Base-by-base conservation (phyloP, 2,329 filamentous ascomycete species). In the Cladophialophora yegresii region DNA sequence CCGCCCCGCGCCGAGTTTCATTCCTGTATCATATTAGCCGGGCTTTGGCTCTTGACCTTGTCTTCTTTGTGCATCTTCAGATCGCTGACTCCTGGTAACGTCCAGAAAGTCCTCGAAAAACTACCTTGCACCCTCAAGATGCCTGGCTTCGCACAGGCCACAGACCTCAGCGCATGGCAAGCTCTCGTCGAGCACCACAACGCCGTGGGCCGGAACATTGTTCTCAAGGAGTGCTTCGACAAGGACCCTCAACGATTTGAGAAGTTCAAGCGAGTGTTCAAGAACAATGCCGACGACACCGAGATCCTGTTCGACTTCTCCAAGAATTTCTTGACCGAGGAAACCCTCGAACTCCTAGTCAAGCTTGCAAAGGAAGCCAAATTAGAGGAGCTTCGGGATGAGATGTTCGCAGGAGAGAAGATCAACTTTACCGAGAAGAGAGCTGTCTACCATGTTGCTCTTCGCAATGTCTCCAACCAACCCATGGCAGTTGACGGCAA, bases 351-450 rank as follows among this genome's bases (percentile, higher is more conserved):
- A 70, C 85, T 96, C 56, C 86, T 99, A 60, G 84, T 96, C 73
- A 89, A 96, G 82, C 87, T 99, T 30, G 95, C 95, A 69, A 89
- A 93, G 80, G 90, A 98, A 81, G 92, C 93, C 70, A 89, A 89
- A 71, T 80, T 99, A 45, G 93, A 96, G 83, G 86, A 96, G 83
- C 91, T 97, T 77, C 90, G 95, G 70, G 93, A 99, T 86, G 88
- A 89, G 75, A 96, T 99, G 93, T 99, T 99, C 81, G 88, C 87
- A 64, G 95, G 95, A 72, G 91, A 98, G 76, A 93, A 96, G 85
- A 98, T 99, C 84, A 99, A 99, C 86, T 97, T 97, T 82, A 99
- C 95, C 66, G 95, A 99, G 84, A 84, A 93, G 76, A 89, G 95
- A 70, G 95, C 95, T 70, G 95, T 99, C 70, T 96, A 96, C 83